phyloP scores from a whole-genome alignment of 371 early-diverging fungal genomes.

The Apophysomyces elegans region DNA sequence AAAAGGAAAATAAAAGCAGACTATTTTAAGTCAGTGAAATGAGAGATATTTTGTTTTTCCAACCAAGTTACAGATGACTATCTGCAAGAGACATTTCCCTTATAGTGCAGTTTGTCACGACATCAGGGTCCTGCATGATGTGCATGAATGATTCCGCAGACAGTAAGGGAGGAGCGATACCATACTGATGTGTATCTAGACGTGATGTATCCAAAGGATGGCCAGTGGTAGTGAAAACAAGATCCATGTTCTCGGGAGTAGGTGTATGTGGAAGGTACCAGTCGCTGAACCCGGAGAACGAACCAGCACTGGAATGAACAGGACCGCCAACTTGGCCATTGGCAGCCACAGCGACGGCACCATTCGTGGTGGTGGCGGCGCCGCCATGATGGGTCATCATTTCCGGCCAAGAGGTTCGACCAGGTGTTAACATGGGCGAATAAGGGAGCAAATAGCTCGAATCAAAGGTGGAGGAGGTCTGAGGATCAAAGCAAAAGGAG shows the following conservation, averaged over 20 bases:
- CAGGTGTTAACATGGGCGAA: conserved; percentile 5
- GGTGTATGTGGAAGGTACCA: conserved; percentile 18
- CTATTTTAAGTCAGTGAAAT: too few relatives aligned
- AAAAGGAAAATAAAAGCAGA: too few relatives aligned
- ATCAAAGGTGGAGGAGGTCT: background rate
- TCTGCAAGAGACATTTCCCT: conserved; percentile 10
- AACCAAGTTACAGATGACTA: conserved; percentile 3
- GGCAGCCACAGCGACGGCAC: background rate
- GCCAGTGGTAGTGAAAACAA: background rate
- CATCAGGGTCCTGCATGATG: conserved; percentile 11
- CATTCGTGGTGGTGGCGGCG: background rate
- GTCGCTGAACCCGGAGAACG: conserved; percentile 5
- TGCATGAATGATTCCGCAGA: conserved; percentile 8
- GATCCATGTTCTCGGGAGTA: background rate
- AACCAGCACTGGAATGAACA: background rate
- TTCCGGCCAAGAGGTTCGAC: conserved; percentile 7
- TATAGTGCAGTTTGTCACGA: conserved; percentile 5
- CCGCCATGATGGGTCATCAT: background rate
- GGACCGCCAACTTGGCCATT: background rate
- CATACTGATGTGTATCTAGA: conserved; percentile 12
- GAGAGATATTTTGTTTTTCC: too few relatives aligned
- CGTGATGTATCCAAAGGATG: background rate
- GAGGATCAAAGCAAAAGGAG: conserved; percentile 3
- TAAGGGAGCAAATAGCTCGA: background rate
- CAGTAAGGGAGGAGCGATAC: conserved; percentile 16